phyloP scores from a whole-genome alignment of 768 basidiomycete species.

The Clitopilus hobsonii region DNA sequence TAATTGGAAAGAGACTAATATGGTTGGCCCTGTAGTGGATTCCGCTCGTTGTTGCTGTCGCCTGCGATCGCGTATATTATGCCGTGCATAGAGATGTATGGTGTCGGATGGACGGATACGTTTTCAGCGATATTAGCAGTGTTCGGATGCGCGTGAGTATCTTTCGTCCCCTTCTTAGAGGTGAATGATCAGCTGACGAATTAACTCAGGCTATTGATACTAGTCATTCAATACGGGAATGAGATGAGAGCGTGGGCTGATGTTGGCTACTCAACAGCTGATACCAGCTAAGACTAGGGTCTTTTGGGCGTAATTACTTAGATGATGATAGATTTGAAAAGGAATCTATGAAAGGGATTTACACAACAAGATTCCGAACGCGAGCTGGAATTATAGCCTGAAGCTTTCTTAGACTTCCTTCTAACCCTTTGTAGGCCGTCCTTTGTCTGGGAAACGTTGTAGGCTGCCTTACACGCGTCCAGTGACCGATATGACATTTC shows the following conservation, averaged over 20 bases:
- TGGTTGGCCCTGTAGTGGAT: constrained; percentile 32
- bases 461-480: too few relatives aligned
- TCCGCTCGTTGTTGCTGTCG: constrained; percentile 41
- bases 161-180: background rate
- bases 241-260: constrained; percentile 54
- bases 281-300: constrained; percentile 33
- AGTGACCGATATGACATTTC: too few relatives aligned
- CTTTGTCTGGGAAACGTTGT: too few relatives aligned
- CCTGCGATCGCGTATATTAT: constrained; percentile 41
- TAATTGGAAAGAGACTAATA: background rate
- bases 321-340: too few relatives aligned
- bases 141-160: constrained; percentile 49
- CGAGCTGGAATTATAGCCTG: too few relatives aligned
- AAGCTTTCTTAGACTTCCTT: too few relatives aligned
- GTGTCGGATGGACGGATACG: constrained; percentile 45
- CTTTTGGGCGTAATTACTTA: too few relatives aligned
- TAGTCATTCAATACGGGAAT: constrained; percentile 52
- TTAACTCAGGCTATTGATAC: constrained; percentile 39
- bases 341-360: too few relatives aligned
- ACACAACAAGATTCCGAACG: too few relatives aligned
- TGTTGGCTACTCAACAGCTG: constrained; percentile 46
- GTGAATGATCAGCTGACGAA: too few relatives aligned
- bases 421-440: too few relatives aligned
- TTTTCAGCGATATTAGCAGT: constrained; percentile 41
- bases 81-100: constrained; percentile 49